Base-by-base conservation (phyloP, 164 flowering plant genomes). In the Magnolia sinica region DNA sequence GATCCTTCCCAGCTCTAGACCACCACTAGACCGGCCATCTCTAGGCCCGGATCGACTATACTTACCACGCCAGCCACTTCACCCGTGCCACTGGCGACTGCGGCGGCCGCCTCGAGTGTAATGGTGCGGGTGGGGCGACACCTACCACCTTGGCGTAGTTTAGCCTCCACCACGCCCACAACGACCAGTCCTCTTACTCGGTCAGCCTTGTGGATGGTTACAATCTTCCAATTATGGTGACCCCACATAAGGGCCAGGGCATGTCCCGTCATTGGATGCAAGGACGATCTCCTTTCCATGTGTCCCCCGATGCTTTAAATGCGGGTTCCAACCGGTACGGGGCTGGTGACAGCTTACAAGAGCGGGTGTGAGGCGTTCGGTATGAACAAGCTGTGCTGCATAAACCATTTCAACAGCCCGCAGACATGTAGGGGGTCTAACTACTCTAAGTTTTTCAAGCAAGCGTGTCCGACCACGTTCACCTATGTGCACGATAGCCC, bases 181-280 rank as follows among this genome's bases (percentile, higher is more conserved):
- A 72, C 63, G 94, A 90, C 82, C 71, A 80, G 73, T 86, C 92
- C 50, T 88, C 96, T 19, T 96, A 96, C 91, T 88, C 81, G 59
- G 97, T 96, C 51, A 87, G 91, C 83, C 86, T 96, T 13, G 99
- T 96, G 8, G 99, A 96, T 83, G 96, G 99, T 7, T 96, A 89
- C 79, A 96, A 96, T 82, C 49, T 94, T 27, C 94, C 97, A 5
- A 72, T 92, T 87, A 94, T 97, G 1, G 82, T 94, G 73, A 94
- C 94, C 49, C 96, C 97, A 1, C 97, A 92, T 74, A 92, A 89
- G 76, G 98, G 98, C 13, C 74, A 82, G n/a, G 98, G 98, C 1
- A n/a, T 23, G 99, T 80, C 99, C 98, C 0, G 97, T 95, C 8
- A 96, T 95, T 9, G 99, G 99, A 0, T 95, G 99, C 76, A 50